Conservation (phyloP, 139 green algal genomes). For the Chlorella vulgaris region DNA sequence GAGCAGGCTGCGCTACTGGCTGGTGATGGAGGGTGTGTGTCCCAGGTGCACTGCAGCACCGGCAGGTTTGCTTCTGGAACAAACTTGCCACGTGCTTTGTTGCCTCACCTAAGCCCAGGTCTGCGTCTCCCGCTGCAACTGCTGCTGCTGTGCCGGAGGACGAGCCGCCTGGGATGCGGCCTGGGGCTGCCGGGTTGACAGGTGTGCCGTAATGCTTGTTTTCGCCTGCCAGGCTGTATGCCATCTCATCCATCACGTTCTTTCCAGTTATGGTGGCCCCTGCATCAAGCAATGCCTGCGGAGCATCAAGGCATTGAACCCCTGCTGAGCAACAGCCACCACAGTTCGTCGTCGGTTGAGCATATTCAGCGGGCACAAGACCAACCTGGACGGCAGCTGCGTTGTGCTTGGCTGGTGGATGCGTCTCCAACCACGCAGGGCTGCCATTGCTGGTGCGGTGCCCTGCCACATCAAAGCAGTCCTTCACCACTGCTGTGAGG, state of each 20-base stretch:
- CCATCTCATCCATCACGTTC: slow-evolving; percentile 95
- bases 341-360: too few species aligned
- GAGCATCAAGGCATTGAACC: neutral
- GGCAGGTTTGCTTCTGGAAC: too few species aligned
- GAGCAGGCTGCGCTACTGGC: neutral
- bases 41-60: too few species aligned
- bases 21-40: too few species aligned
- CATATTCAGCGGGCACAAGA: neutral
- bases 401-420: slow-evolving; percentile 57
- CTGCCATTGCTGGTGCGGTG: slow-evolving; percentile 79
- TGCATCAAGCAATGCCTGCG: slow-evolving; percentile 71
- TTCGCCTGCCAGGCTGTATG: slow-evolving; percentile 62
- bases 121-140: slow-evolving; percentile 73
- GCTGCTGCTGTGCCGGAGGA: slow-evolving; percentile 88
- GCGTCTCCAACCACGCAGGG: slow-evolving; percentile 77
- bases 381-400: slow-evolving; percentile 66
- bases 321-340: too few species aligned
- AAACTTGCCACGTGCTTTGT: neutral
- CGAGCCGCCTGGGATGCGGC: slow-evolving; percentile 87
- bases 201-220: slow-evolving; percentile 93
- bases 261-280: slow-evolving; percentile 78
- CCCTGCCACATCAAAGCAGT: slow-evolving; percentile 57
- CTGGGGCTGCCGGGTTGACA: slow-evolving; percentile 80
- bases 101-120: slow-evolving; percentile 72
- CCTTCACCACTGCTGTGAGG: slow-evolving; percentile 48